A percentile compares a stretch with the other conserved stretches of the same genome.
Conservation (phyloP, 2,329 filamentous ascomycete genomes). For the Ceratocystis destructans region DNA sequence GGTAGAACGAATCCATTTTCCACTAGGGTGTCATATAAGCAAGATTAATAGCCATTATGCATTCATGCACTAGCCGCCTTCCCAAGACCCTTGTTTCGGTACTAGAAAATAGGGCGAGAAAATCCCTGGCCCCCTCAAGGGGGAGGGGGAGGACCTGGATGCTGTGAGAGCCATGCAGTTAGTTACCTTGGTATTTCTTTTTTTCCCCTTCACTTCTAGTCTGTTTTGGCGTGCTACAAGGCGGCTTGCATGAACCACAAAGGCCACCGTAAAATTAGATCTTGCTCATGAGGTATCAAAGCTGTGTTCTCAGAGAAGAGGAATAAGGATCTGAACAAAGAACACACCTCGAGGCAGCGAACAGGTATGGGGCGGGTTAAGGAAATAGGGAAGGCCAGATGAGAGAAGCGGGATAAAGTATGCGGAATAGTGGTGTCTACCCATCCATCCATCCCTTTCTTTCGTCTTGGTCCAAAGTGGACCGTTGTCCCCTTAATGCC, state of each 20-base stretch:
- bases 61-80: slow-evolving; percentile 9
- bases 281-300: background rate
- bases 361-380: background rate
- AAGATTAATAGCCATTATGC: slow-evolving; percentile 10
- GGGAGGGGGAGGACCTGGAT: background rate
- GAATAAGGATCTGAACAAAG: slow-evolving; percentile 3
- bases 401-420: background rate
- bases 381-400: background rate
- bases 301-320: too few relatives aligned
- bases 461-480: background rate
- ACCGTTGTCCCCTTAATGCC: background rate
- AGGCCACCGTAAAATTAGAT: background rate
- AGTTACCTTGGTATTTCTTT: too few relatives aligned
- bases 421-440: too few relatives aligned
- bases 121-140: background rate
- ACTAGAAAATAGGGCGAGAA: background rate
- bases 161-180: too few relatives aligned
- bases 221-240: background rate
- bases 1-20: background rate
- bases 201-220: too few relatives aligned
- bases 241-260: slow-evolving; percentile 1
- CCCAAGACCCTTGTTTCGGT: slow-evolving; percentile 1
- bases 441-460: background rate
- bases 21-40: slow-evolving; percentile 4
- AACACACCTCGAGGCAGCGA: background rate